Conservation (phyloP, 192 early-diverging fungal species). For the Gryganskiella cystojenkinii region DNA sequence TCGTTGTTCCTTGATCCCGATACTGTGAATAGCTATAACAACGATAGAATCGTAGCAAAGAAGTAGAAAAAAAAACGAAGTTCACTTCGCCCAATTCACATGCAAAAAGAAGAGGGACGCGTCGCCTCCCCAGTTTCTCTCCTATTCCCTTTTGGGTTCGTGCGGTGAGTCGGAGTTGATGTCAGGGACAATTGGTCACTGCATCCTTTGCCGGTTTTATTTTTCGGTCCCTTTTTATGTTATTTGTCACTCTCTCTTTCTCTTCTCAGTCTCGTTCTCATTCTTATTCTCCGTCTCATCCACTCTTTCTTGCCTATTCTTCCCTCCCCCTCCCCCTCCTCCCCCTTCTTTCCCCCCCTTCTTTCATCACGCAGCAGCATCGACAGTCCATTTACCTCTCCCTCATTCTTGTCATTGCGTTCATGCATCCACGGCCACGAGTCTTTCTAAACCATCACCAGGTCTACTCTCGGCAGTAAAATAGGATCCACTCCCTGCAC, state of each 20-base stretch:
- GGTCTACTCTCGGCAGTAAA: conserved; percentile 19
- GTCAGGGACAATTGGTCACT: no score
- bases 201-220: no score
- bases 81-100: no score
- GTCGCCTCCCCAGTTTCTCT: no score
- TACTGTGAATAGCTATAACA: neutral
- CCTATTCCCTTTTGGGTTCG: no score
- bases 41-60: neutral
- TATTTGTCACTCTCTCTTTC: neutral
- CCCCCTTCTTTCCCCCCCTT: neutral
- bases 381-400: neutral
- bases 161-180: no score
- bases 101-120: no score
- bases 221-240: no score
- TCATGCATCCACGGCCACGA: conserved; percentile 19
- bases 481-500: neutral
- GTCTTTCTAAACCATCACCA: conserved; percentile 9
- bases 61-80: neutral
- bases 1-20: no score
- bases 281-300: neutral
- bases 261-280: neutral
- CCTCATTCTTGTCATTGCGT: neutral
- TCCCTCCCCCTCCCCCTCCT: neutral
- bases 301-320: neutral
- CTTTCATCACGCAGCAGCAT: neutral